These are phyloP conservation scores for Macrophomina phaseolina DNA, from an alignment of 2,329 filamentous ascomycete species.

Conservation along the genomic window DNA sequence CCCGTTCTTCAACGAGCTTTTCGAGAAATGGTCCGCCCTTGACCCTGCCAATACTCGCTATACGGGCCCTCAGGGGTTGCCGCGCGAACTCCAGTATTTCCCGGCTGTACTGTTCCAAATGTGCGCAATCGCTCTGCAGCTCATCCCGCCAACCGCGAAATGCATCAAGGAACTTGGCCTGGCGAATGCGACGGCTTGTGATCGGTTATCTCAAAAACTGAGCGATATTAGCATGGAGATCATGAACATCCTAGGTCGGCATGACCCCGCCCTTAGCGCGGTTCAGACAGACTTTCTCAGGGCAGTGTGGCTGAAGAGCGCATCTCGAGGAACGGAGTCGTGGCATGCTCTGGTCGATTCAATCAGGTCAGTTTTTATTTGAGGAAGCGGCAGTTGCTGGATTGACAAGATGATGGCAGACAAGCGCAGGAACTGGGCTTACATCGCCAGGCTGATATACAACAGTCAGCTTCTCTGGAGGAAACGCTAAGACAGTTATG, in stretches of 20 bases:
- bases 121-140: slow-evolving; percentile 7
- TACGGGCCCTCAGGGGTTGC: background rate
- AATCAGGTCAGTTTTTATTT: background rate
- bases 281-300: slow-evolving; percentile 17
- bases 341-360: slow-evolving; percentile 11
- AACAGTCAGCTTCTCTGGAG: slow-evolving; percentile 3
- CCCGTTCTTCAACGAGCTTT: slow-evolving; percentile 1
- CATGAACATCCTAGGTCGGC: slow-evolving; percentile 1
- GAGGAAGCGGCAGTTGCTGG: too few relatives aligned
- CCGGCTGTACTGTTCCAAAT: background rate
- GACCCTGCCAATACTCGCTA: background rate
- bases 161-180: background rate
- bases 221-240: slow-evolving; percentile 11
- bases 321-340: slow-evolving; percentile 9
- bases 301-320: slow-evolving; percentile 12
- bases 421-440: slow-evolving; percentile 13
- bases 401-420: background rate
- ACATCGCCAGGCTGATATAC: slow-evolving; percentile 12
- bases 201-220: background rate
- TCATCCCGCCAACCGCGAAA: background rate
- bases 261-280: slow-evolving; percentile 9
- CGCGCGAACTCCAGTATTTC: slow-evolving; percentile 6
- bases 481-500: slow-evolving; percentile 4
- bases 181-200: background rate
- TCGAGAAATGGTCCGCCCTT: background rate